These are phyloP conservation scores for Leccinum longicurvipes DNA, from an alignment of 768 basidiomycete genomes.

Conservation along the genomic window DNA sequence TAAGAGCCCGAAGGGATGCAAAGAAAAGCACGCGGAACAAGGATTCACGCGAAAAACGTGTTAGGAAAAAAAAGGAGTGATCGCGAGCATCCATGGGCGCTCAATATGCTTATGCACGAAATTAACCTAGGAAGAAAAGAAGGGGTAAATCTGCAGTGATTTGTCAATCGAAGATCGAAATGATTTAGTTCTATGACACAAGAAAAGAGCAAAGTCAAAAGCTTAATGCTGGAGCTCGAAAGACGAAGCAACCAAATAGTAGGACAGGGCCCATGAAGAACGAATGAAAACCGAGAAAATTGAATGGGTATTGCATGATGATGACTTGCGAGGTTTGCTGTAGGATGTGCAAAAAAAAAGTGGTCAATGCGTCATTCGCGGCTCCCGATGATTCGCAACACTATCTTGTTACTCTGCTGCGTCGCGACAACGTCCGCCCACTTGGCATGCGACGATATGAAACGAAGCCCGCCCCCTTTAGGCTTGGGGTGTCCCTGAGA, in stretches of 20 bases:
- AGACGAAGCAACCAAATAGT: not conserved
- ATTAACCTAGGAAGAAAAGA: not conserved
- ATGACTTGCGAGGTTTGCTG: not conserved
- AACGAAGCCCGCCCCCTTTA: slow-evolving; percentile 33
- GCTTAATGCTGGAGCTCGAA: not conserved
- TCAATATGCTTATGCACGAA: not conserved
- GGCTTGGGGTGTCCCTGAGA: not conserved
- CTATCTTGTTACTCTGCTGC: slow-evolving; percentile 51
- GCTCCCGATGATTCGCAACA: slow-evolving; percentile 47
- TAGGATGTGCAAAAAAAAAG: not conserved
- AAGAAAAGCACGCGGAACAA: not conserved
- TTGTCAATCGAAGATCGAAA: not conserved
- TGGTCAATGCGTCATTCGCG: slow-evolving; percentile 12
- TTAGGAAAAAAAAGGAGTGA: not conserved
- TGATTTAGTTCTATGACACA: not conserved
- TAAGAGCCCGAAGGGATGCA: not conserved
- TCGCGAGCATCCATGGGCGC: not conserved
- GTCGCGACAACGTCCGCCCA: slow-evolving; percentile 52
- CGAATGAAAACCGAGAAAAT: not conserved
- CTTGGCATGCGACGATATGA: slow-evolving; percentile 53
- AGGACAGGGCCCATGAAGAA: not conserved
- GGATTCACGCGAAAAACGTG: not conserved
- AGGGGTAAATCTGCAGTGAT: not conserved
- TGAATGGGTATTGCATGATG: not conserved
- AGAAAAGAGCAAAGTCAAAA: not conserved